These are phyloP conservation scores for Backusella australiensis DNA, from an alignment of 192 early-diverging fungal genomes.

Conservation along the genomic window DNA sequence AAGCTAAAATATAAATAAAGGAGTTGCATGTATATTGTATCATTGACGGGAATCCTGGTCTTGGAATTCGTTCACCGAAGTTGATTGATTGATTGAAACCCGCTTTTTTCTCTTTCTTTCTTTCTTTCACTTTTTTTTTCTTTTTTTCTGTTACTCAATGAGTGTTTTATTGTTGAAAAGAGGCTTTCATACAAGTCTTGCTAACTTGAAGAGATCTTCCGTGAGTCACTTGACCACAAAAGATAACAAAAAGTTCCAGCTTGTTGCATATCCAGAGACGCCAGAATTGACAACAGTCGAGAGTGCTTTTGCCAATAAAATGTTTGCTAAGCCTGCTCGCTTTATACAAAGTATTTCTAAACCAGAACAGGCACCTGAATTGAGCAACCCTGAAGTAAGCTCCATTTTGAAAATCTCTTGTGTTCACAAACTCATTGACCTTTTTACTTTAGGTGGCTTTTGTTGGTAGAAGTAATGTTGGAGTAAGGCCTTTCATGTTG, in stretches of 20 bases:
- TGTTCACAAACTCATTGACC: background rate
- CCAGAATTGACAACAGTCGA: background rate
- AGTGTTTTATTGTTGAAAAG: too few species aligned
- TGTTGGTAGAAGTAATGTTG: conserved; percentile 57
- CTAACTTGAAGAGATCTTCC: background rate
- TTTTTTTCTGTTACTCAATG: too few species aligned
- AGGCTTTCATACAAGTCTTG: background rate
- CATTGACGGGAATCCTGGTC: too few species aligned
- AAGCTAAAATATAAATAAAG: too few species aligned
- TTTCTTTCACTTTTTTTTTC: background rate
- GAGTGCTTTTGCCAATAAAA: conserved; percentile 3
- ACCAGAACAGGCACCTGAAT: conserved; percentile 25
- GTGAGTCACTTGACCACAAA: background rate
- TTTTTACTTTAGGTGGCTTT: conserved; percentile 42
- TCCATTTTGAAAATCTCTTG: background rate
- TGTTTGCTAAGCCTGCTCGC: conserved; percentile 18
- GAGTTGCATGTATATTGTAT: too few species aligned
- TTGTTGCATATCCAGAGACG: conserved; percentile 15
- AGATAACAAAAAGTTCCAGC: conserved; percentile 8
- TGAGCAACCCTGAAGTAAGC: conserved; percentile 20
- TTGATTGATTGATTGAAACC: background rate
- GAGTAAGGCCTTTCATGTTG: conserved; percentile 23
- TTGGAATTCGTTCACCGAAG: background rate
- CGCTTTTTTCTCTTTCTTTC: background rate
- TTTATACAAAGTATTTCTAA: conserved; percentile 33